Conservation (phyloP, 2,329 filamentous ascomycete species). For the Colletotrichum gigasporum region DNA sequence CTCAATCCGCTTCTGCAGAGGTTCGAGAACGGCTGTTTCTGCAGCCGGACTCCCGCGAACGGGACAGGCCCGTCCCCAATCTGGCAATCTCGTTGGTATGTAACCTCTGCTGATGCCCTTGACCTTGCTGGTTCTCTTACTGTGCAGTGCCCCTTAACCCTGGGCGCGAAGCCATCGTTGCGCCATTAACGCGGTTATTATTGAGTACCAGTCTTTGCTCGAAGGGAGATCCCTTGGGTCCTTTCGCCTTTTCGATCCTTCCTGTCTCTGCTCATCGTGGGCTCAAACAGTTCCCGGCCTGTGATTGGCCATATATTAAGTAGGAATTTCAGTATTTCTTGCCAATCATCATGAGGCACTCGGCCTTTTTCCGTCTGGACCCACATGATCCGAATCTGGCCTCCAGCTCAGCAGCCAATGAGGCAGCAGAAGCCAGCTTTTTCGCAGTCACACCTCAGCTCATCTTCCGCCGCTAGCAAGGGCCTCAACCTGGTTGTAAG, state of each 20-base stretch:
- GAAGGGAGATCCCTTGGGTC: slow-evolving; percentile 7
- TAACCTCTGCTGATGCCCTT: slow-evolving; percentile 20
- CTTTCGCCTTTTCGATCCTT: not conserved
- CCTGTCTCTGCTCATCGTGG: slow-evolving; percentile 20
- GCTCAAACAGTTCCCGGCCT: not conserved
- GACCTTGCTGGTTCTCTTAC: slow-evolving; percentile 14
- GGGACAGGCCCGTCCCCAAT: slow-evolving; percentile 16
- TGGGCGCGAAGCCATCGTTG: not conserved
- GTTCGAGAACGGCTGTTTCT: slow-evolving; percentile 25
- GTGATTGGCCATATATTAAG: slow-evolving; percentile 23
- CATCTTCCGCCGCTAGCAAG: slow-evolving; percentile 39
- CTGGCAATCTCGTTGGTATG: slow-evolving; percentile 6
- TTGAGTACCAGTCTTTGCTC: not conserved
- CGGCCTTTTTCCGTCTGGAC: slow-evolving; percentile 13
- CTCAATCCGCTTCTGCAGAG: slow-evolving; percentile 5
- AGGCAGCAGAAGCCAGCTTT: slow-evolving; percentile 37
- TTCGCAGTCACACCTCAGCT: slow-evolving; percentile 46
- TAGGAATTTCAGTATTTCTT: slow-evolving; percentile 19
- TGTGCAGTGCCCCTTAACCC: not conserved
- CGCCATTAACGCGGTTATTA: slow-evolving; percentile 16
- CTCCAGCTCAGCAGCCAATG: slow-evolving; percentile 40
- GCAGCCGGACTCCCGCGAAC: slow-evolving; percentile 7
- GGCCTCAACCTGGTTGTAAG: slow-evolving; percentile 37
- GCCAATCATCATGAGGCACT: slow-evolving; percentile 24
- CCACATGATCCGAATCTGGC: slow-evolving; percentile 29